Evolutionary conservation across 1,139 yeast species (phyloP).

Genomic region (Yamadazyma triangularis): DNA sequence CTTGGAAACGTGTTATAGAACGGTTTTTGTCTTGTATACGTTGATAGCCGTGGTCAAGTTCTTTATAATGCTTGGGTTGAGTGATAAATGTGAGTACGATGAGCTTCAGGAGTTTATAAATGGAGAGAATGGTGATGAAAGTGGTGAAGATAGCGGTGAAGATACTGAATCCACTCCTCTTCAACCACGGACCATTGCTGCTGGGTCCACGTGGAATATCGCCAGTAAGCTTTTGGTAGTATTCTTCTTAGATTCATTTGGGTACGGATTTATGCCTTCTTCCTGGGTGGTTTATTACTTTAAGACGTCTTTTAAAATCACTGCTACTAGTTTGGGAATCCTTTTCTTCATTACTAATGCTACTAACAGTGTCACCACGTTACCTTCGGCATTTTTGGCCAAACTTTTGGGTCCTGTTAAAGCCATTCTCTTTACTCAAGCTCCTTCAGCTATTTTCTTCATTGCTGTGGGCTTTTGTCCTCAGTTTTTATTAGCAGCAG

Average conservation of each 20-base stretch:
- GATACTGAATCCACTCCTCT: conserved; percentile 5
- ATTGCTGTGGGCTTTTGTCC: conserved; percentile 22
- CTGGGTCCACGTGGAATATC: conserved; percentile 15
- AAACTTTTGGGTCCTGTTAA: conserved; percentile 70
- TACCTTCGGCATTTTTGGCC: conserved; percentile 68
- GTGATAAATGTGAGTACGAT: conserved; percentile 50
- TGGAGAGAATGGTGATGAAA: conserved; percentile 3
- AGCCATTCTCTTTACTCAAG: conserved; percentile 72
- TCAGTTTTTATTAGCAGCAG: conserved; percentile 32
- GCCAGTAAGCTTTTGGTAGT: conserved; percentile 43
- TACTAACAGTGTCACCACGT: conserved; percentile 36
- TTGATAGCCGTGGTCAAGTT: conserved; percentile 54
- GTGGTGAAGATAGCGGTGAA: conserved; percentile 6
- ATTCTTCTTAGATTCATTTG: conserved; percentile 76
- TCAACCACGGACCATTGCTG: neutral
- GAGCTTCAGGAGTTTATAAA: conserved; percentile 2
- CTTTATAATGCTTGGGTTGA: conserved; percentile 47
- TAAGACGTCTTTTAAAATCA: conserved; percentile 32
- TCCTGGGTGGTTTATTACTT: conserved; percentile 88
- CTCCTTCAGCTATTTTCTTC: conserved; percentile 70
- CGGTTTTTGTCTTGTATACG: conserved; percentile 56
- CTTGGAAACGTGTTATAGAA: conserved; percentile 46
- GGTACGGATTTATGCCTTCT: conserved; percentile 81
- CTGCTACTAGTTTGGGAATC: conserved; percentile 43
- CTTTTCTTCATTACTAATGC: conserved; percentile 56